Percentiles rank a stretch among this genome's conserved stretches.
phyloP scores from a whole-genome alignment of 257 asterid genomes.

The Petunia secreta region DNA sequence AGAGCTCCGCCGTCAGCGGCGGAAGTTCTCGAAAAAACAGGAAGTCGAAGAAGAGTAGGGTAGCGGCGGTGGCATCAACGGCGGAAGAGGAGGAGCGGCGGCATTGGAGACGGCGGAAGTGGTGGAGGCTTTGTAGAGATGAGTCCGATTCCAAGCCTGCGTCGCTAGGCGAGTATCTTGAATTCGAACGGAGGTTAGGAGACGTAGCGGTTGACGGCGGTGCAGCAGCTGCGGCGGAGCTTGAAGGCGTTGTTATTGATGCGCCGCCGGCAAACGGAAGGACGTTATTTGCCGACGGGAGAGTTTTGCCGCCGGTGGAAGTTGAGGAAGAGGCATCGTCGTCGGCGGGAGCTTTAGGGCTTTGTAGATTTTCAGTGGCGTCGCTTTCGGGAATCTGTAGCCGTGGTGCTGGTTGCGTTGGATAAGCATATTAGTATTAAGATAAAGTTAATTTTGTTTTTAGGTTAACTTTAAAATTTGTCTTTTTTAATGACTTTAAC shows the following conservation, averaged over 20 bases:
- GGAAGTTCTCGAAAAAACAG: constrained; percentile 46
- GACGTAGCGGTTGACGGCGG: constrained; percentile 44
- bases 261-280: constrained; percentile 60
- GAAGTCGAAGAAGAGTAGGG: constrained; percentile 48
- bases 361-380: constrained; percentile 65
- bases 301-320: constrained; percentile 76
- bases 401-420: constrained; percentile 52
- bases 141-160: constrained; percentile 65
- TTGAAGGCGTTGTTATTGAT: constrained; percentile 59
- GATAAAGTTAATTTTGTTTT: neutral
- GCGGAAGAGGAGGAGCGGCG: constrained; percentile 46
- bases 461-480: neutral
- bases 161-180: constrained; percentile 82
- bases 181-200: constrained; percentile 85
- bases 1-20: constrained; percentile 34
- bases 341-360: constrained; percentile 42
- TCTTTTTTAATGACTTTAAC: neutral
- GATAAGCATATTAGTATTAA: neutral
- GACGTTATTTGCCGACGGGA: constrained; percentile 77
- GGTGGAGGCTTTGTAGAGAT: constrained; percentile 91
- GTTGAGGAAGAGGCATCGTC: constrained; percentile 53
- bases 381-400: constrained; percentile 51
- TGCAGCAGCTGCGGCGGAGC: constrained; percentile 58
- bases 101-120: constrained; percentile 60
- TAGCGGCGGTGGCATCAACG: constrained; percentile 18